Evolutionary conservation across 2,329 filamentous ascomycete genomes (phyloP), one percentile per base, ranked within the genome.

Genomic region (Colletotrichum liriopes): DNA sequence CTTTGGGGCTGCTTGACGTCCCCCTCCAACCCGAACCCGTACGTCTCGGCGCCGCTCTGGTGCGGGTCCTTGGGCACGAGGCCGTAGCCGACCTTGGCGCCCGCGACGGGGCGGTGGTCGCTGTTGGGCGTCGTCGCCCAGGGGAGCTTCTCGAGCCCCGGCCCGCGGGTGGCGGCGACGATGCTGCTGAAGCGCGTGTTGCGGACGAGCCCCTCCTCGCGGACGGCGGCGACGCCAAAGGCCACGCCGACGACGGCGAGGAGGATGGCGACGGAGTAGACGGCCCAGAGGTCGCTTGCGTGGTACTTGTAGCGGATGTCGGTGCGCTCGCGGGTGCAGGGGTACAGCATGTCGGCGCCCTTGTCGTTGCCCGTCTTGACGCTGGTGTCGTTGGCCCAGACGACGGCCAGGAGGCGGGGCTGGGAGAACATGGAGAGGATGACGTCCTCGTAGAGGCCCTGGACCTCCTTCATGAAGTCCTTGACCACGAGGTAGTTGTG

Each of bases 131-230:
- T 32, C 18, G 70, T 55, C 47, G 71, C 73, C 73, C 77, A 77
- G 16, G 77, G 77, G 9, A 82, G 68, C 72, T 77, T 79, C 67
- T 83, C 81, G 7, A 83, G 76, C 12, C 78, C 80, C 6, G 76
- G 78, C 1, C 82, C 82, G 23, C 82, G 78, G 14, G 82, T 83
- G 14, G 82, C 81, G n/a, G 81, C 81, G 35, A 83, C 78, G 58
- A 83, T 82, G 74, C 79, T 81, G 35, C 81, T 82, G 75, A 83
- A 83, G 7, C 78, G 77, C 35, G 80, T 82, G 74, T 81, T 79
- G n/a, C 80, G 78, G 23, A 80, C 75, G 16, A 80, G 76, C 6
- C 81, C 81, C 71, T 81, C 79, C 47, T 77, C 76, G 5, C 76
- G 66, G 26, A 83, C 75, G 18, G 81, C 78, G 39, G 77, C 54